phyloP scores from a whole-genome alignment of 208 protist genomes.

The Novymonas esmeraldas region DNA sequence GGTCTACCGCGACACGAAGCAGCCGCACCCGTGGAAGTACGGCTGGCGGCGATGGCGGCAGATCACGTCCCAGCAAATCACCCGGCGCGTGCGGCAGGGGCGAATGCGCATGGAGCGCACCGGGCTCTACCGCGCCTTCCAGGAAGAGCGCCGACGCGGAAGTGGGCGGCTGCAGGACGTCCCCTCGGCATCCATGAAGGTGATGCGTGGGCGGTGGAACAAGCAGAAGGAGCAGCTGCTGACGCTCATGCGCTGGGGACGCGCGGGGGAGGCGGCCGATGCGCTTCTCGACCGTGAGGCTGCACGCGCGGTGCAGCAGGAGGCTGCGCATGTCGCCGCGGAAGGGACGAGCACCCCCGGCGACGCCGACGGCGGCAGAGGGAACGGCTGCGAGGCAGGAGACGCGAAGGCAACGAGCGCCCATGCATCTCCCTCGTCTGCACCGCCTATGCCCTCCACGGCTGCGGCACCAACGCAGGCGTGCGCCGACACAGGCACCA shows the following conservation, averaged over 20 bases:
- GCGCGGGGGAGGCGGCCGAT: neutral
- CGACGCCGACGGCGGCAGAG: no score
- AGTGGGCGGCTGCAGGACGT: slow-evolving; percentile 27
- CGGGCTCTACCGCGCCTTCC: slow-evolving; percentile 32
- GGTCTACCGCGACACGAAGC: slow-evolving; percentile 88
- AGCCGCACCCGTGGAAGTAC: slow-evolving; percentile 85
- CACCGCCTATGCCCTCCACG: no score
- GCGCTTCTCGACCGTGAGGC: slow-evolving; percentile 15
- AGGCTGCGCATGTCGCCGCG: no score
- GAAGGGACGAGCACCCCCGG: no score
- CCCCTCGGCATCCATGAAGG: slow-evolving; percentile 29
- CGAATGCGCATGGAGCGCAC: slow-evolving; percentile 31
- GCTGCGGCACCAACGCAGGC: no score
- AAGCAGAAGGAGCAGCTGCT: slow-evolving; percentile 28
- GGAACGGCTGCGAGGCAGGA: no score
- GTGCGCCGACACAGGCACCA: no score
- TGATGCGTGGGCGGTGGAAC: slow-evolving; percentile 27
- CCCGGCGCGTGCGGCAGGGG: slow-evolving; percentile 41
- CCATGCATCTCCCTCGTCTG: no score
- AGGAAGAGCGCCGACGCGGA: slow-evolving; percentile 21
- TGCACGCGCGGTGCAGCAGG: neutral
- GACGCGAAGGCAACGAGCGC: no score
- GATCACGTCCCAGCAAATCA: slow-evolving; percentile 71
- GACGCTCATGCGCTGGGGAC: slow-evolving; percentile 30
- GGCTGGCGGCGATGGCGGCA: slow-evolving; percentile 75